These are phyloP conservation scores for Beauveria medogensis DNA, from an alignment of 2,329 filamentous ascomycete species.

Conservation along the genomic window DNA sequence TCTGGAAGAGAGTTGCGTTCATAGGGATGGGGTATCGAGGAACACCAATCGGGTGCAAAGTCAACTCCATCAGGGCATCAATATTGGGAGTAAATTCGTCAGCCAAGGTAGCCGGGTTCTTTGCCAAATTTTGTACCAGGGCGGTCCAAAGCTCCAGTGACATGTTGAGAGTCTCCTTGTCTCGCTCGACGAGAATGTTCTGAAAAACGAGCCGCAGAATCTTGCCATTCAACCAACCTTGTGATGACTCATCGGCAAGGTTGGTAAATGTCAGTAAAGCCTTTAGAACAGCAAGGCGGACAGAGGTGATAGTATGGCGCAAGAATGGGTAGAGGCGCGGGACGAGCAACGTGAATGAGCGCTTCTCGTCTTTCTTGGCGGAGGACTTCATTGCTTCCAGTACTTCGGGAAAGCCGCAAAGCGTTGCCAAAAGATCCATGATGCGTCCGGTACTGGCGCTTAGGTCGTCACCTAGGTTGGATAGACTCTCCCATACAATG, in stretches of 20 bases:
- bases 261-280: constrained; percentile 88
- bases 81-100: constrained; percentile 68
- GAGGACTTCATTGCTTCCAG: constrained; percentile 89
- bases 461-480: constrained; percentile 91
- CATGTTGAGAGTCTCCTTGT: constrained; percentile 70
- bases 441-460: constrained; percentile 96
- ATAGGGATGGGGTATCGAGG: constrained; percentile 86
- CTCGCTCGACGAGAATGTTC: constrained; percentile 88
- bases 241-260: constrained; percentile 69
- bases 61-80: constrained; percentile 72
- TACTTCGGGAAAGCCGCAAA: constrained; percentile 91
- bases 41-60: constrained; percentile 86
- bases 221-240: constrained; percentile 87
- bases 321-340: constrained; percentile 93
- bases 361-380: constrained; percentile 71
- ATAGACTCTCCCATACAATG: constrained; percentile 96
- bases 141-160: constrained; percentile 85
- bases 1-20: constrained; percentile 82
- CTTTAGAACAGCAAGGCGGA: constrained; percentile 85
- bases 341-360: constrained; percentile 87
- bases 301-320: constrained; percentile 92
- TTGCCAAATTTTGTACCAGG: constrained; percentile 60
- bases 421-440: constrained; percentile 93
- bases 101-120: constrained; percentile 56
- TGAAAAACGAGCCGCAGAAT: constrained; percentile 87